Conservation (phyloP, 2,329 filamentous ascomycete species). For the Colletotrichum graminicola region DNA sequence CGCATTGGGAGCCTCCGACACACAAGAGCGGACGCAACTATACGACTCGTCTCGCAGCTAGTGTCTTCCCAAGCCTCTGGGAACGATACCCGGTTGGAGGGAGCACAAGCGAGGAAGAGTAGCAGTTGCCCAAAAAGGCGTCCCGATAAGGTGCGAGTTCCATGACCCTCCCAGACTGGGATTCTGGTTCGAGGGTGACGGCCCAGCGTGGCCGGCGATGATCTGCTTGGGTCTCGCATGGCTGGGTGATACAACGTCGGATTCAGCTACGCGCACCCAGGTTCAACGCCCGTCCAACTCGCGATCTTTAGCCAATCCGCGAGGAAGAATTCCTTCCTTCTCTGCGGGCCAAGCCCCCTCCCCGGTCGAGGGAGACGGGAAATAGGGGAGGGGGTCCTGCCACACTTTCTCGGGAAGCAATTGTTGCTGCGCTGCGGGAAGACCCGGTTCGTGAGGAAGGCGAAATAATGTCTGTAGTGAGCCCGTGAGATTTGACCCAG, state of each 20-base stretch:
- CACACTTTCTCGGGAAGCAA: constrained; percentile 24
- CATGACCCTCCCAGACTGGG: constrained; percentile 26
- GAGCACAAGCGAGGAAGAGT: background rate
- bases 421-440: constrained; percentile 34
- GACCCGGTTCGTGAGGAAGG: constrained; percentile 29
- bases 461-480: constrained; percentile 8
- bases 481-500: constrained; percentile 10
- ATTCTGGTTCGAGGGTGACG: constrained; percentile 5
- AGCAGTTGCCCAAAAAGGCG: background rate
- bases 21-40: constrained; percentile 19
- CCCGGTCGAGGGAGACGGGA: constrained; percentile 1
- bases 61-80: constrained; percentile 5
- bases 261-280: constrained; percentile 18
- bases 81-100: background rate
- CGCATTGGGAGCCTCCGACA: constrained; percentile 25
- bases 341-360: constrained; percentile 2
- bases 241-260: constrained; percentile 30
- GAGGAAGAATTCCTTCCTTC: constrained; percentile 4
- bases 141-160: constrained; percentile 15
- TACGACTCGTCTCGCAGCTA: constrained; percentile 20
- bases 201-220: constrained; percentile 29
- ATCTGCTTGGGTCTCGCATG: constrained; percentile 28
- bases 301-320: constrained; percentile 17
- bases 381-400: background rate
- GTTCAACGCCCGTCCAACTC: constrained; percentile 1